Evolutionary conservation across 2,329 filamentous ascomycete genomes (phyloP), one percentile per base, ranked within the genome.

Genomic region (Blastomyces parvus): DNA sequence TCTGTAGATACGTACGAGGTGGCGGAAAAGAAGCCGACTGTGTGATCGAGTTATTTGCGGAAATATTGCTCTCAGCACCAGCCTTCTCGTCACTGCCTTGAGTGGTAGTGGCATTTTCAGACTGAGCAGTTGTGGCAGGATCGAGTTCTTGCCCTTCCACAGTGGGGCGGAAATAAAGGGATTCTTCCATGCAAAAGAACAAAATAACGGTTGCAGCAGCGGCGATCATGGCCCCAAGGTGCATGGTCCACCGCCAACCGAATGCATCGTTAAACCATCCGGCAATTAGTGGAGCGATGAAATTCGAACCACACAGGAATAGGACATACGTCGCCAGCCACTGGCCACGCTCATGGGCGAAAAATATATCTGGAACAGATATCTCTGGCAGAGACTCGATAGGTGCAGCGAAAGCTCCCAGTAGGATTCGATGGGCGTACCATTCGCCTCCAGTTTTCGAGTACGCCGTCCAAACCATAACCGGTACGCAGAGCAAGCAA

Each of bases 121-220:
- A 30, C 19, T 30, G 27, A 22, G 27, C 19, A 17, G 4, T 7
- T 19, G 33, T 30, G 17, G 14, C 52, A 33, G 60, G 30, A 8
- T 62, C 66, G n/a, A 65, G 33, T 48, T 69, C 67, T 36, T 70
- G 66, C 25, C 70, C 74, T 56, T 74, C 73, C 59, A 73, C 61
- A 7, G 74, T 74, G 5, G 70, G 62, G 14, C 80, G 78, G 60
- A 75, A 71, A 69, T 81, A 84, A 69, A 83, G 85, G 5, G 84
- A 85, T 70, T 86, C 84, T 70, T 86, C 84, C 76, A 85, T 80
- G 70, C 82, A 80, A 67, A 86, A 82, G 73, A 84, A 85, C 1
- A 82, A 72, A 66, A 84, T 77, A 22, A 85, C 67, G 46, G 82
- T 80, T 11, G 73, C 76, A 1, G 80, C 71, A 0, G 73, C 82